Evolutionary conservation across 148 eudicot genomes (phyloP).

Genomic region (Cornus controversa): DNA sequence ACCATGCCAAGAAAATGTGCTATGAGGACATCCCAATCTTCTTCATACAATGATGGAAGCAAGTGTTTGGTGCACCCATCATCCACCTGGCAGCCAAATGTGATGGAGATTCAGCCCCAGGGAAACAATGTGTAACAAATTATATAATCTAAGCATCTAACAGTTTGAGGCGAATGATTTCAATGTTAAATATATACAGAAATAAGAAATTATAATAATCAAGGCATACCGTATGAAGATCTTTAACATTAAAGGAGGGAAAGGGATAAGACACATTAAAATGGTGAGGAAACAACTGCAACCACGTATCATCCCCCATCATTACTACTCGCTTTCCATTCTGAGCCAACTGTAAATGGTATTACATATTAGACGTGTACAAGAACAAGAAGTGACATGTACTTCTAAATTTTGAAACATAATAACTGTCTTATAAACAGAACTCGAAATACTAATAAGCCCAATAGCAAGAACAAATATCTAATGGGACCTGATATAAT

Average conservation of each 20-base stretch:
- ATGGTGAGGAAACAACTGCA: slow-evolving; percentile 90
- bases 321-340: slow-evolving; percentile 93
- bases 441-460: not conserved
- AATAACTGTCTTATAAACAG: not conserved
- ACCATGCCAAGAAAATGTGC: slow-evolving; percentile 99
- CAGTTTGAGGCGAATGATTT: not conserved
- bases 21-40: slow-evolving; percentile 89
- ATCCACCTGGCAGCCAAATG: slow-evolving; percentile 61
- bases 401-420: not conserved
- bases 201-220: not conserved
- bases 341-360: slow-evolving; percentile 58
- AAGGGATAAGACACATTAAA: slow-evolving; percentile 80
- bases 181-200: not conserved
- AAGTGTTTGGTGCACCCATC: slow-evolving; percentile 81
- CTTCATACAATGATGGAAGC: slow-evolving; percentile 68
- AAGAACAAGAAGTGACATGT: not conserved
- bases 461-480: not conserved
- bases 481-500: slow-evolving; percentile 63
- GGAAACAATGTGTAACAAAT: not conserved
- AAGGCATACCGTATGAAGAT: slow-evolving; percentile 79
- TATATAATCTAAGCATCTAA: not conserved
- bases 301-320: slow-evolving; percentile 99
- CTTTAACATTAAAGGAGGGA: slow-evolving; percentile 96
- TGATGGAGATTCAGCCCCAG: not conserved
- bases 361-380: slow-evolving; percentile 3